Conservation (phyloP, 164 flowering plant species). For the Sextonia rubra region DNA sequence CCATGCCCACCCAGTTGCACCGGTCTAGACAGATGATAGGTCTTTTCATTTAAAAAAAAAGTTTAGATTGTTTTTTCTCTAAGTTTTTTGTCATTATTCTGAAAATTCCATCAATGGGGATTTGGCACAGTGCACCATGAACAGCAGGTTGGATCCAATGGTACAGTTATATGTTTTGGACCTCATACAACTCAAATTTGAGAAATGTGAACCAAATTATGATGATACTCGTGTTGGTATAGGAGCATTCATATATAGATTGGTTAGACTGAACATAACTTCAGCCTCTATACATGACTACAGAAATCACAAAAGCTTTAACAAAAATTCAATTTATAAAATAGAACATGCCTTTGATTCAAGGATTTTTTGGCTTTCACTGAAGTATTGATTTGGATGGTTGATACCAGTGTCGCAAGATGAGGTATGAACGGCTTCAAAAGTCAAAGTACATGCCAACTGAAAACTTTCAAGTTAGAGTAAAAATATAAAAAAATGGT, state of each 20-base stretch:
- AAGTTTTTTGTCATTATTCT: too few species aligned
- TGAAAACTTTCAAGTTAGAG: slow-evolving; percentile 22
- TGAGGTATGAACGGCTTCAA: slow-evolving; percentile 75
- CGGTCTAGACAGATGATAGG: too few species aligned
- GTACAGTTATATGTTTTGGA: neutral
- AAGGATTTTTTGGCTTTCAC: slow-evolving; percentile 69
- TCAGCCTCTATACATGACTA: neutral
- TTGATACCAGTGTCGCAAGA: slow-evolving; percentile 88
- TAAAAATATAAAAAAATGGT: neutral
- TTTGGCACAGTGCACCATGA: neutral
- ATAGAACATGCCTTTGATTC: slow-evolving; percentile 41
- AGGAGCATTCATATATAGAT: neutral
- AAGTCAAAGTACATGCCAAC: slow-evolving; percentile 95
- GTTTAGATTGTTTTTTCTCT: too few species aligned
- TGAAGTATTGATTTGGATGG: slow-evolving; percentile 96
- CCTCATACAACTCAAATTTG: neutral
- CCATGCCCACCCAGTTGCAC: too few species aligned
- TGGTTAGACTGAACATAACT: neutral
- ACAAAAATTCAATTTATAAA: neutral
- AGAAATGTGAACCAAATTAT: neutral
- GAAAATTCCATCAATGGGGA: too few species aligned
- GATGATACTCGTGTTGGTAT: neutral
- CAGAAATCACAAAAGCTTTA: neutral
- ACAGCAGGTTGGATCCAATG: neutral
- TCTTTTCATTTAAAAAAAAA: too few species aligned